Evolutionary conservation across 1,284 basidiomycete species (phyloP).

Genomic region (Cutaneotrichosporon spelunceum): DNA sequence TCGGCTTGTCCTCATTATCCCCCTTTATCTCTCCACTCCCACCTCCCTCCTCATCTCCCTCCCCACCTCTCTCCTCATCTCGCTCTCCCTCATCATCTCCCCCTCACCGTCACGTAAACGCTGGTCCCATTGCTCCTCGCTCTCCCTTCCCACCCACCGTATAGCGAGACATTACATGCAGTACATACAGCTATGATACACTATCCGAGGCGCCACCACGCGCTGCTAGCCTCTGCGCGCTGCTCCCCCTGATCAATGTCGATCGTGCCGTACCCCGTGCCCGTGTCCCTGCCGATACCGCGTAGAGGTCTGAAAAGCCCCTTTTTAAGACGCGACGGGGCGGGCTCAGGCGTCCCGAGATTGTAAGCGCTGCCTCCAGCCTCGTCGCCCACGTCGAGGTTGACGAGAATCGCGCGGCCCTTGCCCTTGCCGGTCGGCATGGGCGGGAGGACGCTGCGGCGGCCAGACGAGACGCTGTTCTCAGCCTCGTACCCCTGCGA

Average conservation of each 20-base stretch:
- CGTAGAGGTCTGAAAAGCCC: not conserved
- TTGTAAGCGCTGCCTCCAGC: slow-evolving; percentile 9
- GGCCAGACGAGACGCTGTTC: not conserved
- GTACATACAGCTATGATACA: slow-evolving; percentile 9
- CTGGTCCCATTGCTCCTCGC: not conserved
- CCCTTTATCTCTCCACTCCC: not conserved
- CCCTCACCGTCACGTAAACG: not conserved
- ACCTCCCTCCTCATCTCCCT: not conserved
- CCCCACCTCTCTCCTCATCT: not conserved
- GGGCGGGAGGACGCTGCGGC: slow-evolving; percentile 4
- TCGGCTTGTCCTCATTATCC: not conserved
- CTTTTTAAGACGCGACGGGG: not conserved
- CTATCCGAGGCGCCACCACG: slow-evolving; percentile 10
- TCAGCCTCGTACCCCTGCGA: slow-evolving; percentile 12
- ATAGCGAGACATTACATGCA: slow-evolving; percentile 4
- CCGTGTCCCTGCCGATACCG: no score
- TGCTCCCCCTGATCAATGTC: slow-evolving; percentile 3
- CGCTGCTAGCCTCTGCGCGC: not conserved
- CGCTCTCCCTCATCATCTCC: not conserved
- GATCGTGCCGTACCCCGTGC: slow-evolving; percentile 19
- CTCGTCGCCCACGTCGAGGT: slow-evolving; percentile 8
- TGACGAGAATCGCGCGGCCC: not conserved
- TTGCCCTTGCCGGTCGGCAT: slow-evolving; percentile 11
- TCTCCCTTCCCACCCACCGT: not conserved
- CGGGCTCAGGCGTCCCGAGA: not conserved